Conservation (phyloP, 805 yeast species). For the Pichia thaimueangensis region DNA sequence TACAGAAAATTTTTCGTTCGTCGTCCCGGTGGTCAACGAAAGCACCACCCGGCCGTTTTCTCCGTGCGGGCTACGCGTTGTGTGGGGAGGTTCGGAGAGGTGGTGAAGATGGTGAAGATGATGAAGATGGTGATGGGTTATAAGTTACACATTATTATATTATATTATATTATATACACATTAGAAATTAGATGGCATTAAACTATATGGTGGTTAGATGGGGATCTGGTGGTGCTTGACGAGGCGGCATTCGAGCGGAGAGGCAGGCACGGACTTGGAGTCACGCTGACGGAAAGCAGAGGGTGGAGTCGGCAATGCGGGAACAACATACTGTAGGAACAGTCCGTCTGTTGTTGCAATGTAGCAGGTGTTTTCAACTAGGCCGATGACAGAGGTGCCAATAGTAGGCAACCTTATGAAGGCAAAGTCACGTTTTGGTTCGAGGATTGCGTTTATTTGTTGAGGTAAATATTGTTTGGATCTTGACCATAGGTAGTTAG, state of each 20-base stretch:
- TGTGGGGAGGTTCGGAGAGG: too few species aligned
- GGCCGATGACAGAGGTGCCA: conserved; percentile 26
- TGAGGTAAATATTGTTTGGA: conserved; percentile 55
- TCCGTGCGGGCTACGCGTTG: too few species aligned
- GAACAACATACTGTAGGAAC: conserved; percentile 73
- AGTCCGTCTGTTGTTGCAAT: conserved; percentile 80
- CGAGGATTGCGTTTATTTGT: conserved; percentile 73
- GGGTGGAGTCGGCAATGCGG: conserved; percentile 21
- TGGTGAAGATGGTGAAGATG: too few species aligned
- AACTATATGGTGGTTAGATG: too few species aligned
- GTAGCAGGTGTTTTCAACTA: conserved; percentile 39
- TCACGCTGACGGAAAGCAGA: background rate
- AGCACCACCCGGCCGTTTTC: too few species aligned
- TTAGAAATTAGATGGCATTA: too few species aligned
- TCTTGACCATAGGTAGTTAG: conserved; percentile 23
- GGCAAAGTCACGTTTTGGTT: conserved; percentile 90
- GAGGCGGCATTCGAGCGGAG: background rate
- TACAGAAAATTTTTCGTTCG: too few species aligned
- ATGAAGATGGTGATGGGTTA: too few species aligned
- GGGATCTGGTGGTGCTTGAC: conserved; percentile 2
- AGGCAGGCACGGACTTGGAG: background rate
- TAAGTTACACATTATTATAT: too few species aligned
- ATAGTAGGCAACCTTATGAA: conserved; percentile 54
- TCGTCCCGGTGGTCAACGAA: too few species aligned
- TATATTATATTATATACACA: too few species aligned